A percentile compares a stretch with the other conserved stretches of the same genome.
Conservation (phyloP, 192 early-diverging fungal species). For the Piromyces sp. region DNA sequence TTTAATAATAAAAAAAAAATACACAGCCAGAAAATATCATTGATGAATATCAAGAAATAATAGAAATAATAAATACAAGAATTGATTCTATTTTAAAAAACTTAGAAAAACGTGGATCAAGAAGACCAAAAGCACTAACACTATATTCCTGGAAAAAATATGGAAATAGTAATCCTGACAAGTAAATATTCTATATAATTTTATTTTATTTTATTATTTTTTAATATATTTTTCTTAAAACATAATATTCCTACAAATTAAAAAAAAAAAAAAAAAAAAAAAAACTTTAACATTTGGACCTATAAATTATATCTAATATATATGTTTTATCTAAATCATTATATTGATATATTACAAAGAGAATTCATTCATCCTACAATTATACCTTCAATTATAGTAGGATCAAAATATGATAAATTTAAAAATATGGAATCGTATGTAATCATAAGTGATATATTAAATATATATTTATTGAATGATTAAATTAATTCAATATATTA, state of each 20-base stretch:
- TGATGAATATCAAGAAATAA: not conserved
- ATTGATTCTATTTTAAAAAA: not conserved
- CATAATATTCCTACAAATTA: no score
- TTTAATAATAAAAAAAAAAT: not conserved
- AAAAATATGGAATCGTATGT: not conserved
- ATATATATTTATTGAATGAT: no score
- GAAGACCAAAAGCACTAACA: not conserved
- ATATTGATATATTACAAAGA: no score
- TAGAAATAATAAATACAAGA: not conserved
- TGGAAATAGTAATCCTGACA: not conserved
- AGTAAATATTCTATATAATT: not conserved
- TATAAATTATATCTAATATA: no score
- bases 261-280: no score
- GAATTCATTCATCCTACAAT: not conserved
- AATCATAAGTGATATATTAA: no score
- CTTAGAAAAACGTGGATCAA: not conserved
- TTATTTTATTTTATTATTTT: no score
- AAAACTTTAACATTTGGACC: no score
- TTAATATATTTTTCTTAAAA: no score
- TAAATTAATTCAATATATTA: no score
- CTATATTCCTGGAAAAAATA: not conserved
- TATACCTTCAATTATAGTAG: not conserved
- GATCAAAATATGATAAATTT: not conserved
- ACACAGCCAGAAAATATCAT: not conserved
- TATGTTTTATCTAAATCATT: no score